phyloP scores from a whole-genome alignment of 805 yeast genomes.

The Yarrowia deformans region DNA sequence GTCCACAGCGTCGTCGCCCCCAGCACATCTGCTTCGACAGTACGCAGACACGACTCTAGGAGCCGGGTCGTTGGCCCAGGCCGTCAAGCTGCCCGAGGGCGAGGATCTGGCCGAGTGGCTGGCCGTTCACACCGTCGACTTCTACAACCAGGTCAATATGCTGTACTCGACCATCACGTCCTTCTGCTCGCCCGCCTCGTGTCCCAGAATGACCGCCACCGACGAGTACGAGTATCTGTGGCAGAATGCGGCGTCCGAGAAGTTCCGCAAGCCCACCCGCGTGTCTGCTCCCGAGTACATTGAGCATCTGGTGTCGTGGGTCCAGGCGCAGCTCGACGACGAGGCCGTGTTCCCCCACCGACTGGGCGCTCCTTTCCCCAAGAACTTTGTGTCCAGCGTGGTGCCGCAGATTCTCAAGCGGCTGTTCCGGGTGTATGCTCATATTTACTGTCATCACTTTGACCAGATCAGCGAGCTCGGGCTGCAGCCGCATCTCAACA shows the following conservation, averaged over 20 bases:
- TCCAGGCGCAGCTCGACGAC: slow-evolving; percentile 89
- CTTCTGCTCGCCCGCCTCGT: slow-evolving; percentile 91
- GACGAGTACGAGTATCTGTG: slow-evolving; percentile 96
- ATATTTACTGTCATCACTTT: slow-evolving; percentile 96
- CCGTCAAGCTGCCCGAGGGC: slow-evolving; percentile 91
- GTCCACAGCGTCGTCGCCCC: slow-evolving; percentile 47
- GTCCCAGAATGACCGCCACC: slow-evolving; percentile 98
- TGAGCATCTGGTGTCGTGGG: slow-evolving; percentile 93
- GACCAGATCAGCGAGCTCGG: slow-evolving; percentile 94
- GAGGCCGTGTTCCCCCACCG: slow-evolving; percentile 89
- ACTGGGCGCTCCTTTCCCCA: slow-evolving; percentile 90
- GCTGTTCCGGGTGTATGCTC: slow-evolving; percentile 93
- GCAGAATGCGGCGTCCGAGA: slow-evolving; percentile 71
- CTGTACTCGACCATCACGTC: slow-evolving; percentile 94
- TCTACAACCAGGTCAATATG: slow-evolving; percentile 96
- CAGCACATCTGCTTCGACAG: slow-evolving; percentile 61
- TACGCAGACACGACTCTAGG: slow-evolving; percentile 97
- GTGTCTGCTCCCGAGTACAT: slow-evolving; percentile 95
- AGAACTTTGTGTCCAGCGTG: slow-evolving; percentile 72
- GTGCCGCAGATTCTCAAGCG: slow-evolving; percentile 90
- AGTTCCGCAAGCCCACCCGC: slow-evolving; percentile 74
- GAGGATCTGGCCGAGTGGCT: slow-evolving; percentile 94
- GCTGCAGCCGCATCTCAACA: slow-evolving; percentile 88
- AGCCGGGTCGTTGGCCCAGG: slow-evolving; percentile 87
- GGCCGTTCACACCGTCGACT: slow-evolving; percentile 97